Conservation (phyloP, 164 flowering plant genomes). For the Nymphaea colorata region DNA sequence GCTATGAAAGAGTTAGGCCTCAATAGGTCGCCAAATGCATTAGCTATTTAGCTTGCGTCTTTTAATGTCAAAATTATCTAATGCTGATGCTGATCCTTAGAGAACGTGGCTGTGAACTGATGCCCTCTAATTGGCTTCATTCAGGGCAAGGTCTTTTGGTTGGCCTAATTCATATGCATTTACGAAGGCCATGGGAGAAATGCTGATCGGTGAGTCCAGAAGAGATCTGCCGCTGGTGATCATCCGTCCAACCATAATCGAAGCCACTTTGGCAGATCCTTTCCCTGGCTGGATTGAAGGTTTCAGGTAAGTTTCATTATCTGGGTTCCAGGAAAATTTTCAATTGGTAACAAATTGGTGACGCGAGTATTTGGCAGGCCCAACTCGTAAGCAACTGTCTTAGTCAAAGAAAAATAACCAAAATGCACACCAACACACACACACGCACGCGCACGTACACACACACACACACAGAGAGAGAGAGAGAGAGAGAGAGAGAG, state of each 20-base stretch:
- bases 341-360: background rate
- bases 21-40: conserved; percentile 26
- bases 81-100: too few species aligned
- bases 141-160: conserved; percentile 29
- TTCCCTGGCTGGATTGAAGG: conserved; percentile 44
- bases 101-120: too few species aligned
- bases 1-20: conserved; percentile 52
- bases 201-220: conserved; percentile 17
- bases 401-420: too few species aligned
- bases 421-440: too few species aligned
- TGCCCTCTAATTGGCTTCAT: too few species aligned
- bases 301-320: conserved; percentile 20
- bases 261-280: conserved; percentile 28
- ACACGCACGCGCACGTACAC: too few species aligned
- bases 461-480: too few species aligned
- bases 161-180: conserved; percentile 41
- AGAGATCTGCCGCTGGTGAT: conserved; percentile 20
- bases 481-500: too few species aligned
- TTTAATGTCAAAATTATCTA: too few species aligned
- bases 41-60: too few species aligned
- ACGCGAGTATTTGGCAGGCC: background rate
- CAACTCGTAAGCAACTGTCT: too few species aligned
- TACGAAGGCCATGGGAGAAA: conserved; percentile 39
- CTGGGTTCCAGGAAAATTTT: background rate
- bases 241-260: conserved; percentile 23